Conservation (phyloP, 108 stramenopile genomes). For the Parmales sp. region DNA sequence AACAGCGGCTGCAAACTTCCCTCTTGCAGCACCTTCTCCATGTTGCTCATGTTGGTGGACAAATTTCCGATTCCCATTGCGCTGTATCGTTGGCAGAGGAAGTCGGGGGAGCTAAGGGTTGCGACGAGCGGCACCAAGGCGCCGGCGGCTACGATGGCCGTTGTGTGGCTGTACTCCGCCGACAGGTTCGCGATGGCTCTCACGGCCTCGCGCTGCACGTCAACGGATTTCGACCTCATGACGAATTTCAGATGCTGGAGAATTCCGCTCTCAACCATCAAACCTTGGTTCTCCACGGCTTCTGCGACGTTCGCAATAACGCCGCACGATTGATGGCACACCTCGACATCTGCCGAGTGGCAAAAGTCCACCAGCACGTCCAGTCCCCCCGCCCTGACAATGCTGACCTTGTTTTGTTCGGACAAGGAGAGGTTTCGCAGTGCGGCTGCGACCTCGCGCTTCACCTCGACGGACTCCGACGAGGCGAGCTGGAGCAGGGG, state of each 20-base stretch:
- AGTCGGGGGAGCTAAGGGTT: conserved; percentile 51
- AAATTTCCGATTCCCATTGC: conserved; percentile 73
- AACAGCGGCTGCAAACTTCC: conserved; percentile 46
- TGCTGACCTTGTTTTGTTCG: conserved; percentile 40
- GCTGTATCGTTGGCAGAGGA: conserved; percentile 63
- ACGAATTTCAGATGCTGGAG: conserved; percentile 71
- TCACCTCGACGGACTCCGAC: conserved; percentile 39
- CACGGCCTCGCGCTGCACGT: conserved; percentile 62
- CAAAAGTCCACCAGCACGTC: conserved; percentile 37
- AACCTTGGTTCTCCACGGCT: conserved; percentile 47
- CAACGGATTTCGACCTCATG: conserved; percentile 49
- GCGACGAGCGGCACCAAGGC: conserved; percentile 47
- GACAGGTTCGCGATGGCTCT: conserved; percentile 65
- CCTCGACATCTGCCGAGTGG: conserved; percentile 47
- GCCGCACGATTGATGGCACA: conserved; percentile 45
- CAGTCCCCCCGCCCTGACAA: conserved; percentile 41
- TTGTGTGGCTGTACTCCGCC: conserved; percentile 57
- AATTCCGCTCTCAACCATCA: conserved; percentile 48
- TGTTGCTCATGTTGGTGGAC: conserved; percentile 40
- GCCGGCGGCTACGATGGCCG: conserved; percentile 52
- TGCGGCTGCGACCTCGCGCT: conserved; percentile 44
- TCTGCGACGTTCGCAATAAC: conserved; percentile 55
- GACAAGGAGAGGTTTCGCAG: conserved; percentile 39
- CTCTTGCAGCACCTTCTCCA: conserved; percentile 54
- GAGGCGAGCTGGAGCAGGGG: conserved; percentile 26